These are phyloP conservation scores for Termitomyces sp. DNA, from an alignment of 768 basidiomycete species.

Conservation along the genomic window DNA sequence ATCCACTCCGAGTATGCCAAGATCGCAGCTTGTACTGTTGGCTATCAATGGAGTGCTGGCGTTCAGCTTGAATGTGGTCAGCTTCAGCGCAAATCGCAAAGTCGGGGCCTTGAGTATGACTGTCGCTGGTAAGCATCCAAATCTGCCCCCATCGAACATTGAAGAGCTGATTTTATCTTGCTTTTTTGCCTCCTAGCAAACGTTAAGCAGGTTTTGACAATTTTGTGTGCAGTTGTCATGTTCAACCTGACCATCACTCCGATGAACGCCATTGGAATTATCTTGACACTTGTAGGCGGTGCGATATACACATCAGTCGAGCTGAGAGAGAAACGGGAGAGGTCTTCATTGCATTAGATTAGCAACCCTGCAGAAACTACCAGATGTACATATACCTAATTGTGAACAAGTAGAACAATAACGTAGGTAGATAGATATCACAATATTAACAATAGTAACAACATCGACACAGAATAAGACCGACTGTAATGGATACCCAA, in stretches of 20 bases:
- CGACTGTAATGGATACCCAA: background rate
- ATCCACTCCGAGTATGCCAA: constrained; percentile 30
- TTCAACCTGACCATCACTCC: constrained; percentile 81
- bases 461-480: background rate
- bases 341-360: background rate
- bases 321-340: constrained; percentile 40
- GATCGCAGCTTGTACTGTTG: constrained; percentile 47
- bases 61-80: constrained; percentile 90
- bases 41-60: constrained; percentile 82
- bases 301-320: constrained; percentile 77
- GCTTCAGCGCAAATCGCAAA: constrained; percentile 93
- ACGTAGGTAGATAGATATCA: too few relatives aligned
- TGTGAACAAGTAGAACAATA: too few relatives aligned
- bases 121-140: constrained; percentile 65
- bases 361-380: background rate
- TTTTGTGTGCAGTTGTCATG: constrained; percentile 77
- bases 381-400: background rate
- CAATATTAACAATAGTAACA: background rate
- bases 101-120: constrained; percentile 90
- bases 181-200: constrained; percentile 47
- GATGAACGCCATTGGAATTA: constrained; percentile 80
- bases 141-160: background rate
- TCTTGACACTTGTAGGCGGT: constrained; percentile 82
- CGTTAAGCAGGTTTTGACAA: constrained; percentile 91
- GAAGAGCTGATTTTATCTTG: too few relatives aligned